Percentiles rank a stretch among this genome's conserved stretches.
Conservation (phyloP, 106 monocot genomes). For the Allium cepa region DNA sequence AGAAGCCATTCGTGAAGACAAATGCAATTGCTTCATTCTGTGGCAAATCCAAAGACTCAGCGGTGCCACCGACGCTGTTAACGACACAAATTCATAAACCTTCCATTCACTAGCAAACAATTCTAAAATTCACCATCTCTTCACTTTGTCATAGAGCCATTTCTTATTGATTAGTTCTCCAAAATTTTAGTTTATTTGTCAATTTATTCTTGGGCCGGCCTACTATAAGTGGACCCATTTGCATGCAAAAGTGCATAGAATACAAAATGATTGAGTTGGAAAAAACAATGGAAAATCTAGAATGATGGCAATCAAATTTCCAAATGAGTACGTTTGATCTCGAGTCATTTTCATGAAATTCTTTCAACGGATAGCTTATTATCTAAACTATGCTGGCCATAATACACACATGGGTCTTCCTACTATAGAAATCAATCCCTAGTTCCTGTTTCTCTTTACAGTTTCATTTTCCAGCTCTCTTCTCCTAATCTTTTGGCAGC, state of each 20-base stretch:
- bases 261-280: not conserved
- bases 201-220: slow-evolving; percentile 11
- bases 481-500: not conserved
- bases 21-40: slow-evolving; percentile 13
- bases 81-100: not conserved
- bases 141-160: not conserved
- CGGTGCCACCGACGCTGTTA: slow-evolving; percentile 18
- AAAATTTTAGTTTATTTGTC: not conserved
- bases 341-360: slow-evolving; percentile 8
- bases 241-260: not conserved
- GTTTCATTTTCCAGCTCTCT: not conserved
- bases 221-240: not conserved
- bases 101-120: not conserved
- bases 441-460: not conserved
- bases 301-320: not conserved
- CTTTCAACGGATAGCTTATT: slow-evolving; percentile 4
- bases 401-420: not conserved
- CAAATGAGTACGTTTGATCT: slow-evolving; percentile 1
- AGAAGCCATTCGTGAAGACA: slow-evolving; percentile 5
- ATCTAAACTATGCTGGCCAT: not conserved
- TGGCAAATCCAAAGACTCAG: slow-evolving; percentile 25
- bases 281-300: not conserved
- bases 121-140: not conserved
- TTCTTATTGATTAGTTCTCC: not conserved
- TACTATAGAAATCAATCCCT: slow-evolving; percentile 6